Percentiles rank a stretch among this genome's conserved stretches.
Evolutionary conservation across 2,329 filamentous ascomycete genomes (phyloP).

Genomic region (Fonsecaea nubica): DNA sequence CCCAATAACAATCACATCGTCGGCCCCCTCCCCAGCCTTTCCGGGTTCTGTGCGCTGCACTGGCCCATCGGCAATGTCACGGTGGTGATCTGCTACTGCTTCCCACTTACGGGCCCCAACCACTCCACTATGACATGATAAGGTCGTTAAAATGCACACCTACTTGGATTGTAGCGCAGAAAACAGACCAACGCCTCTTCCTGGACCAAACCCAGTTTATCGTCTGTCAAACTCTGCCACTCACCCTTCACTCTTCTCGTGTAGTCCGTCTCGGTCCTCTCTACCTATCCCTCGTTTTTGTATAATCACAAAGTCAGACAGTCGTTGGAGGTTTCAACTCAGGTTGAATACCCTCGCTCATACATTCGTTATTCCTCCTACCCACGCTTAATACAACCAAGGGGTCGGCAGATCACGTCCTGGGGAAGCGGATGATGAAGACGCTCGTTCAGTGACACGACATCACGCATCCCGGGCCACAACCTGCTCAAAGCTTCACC

Average conservation of each 20-base stretch:
- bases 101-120: slow-evolving; percentile 9
- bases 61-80: slow-evolving; percentile 9
- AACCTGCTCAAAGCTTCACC: slow-evolving; percentile 17
- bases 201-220: slow-evolving; percentile 1
- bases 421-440: slow-evolving; percentile 4
- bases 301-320: slow-evolving; percentile 10
- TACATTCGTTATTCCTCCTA: slow-evolving; percentile 7
- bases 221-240: slow-evolving; percentile 5
- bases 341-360: slow-evolving; percentile 4
- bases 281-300: slow-evolving; percentile 4
- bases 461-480: slow-evolving; percentile 5
- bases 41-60: not conserved
- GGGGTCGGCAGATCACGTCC: not conserved
- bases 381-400: not conserved
- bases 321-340: slow-evolving; percentile 3
- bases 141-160: slow-evolving; percentile 10
- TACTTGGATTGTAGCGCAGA: not conserved
- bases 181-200: slow-evolving; percentile 14
- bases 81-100: slow-evolving; percentile 17
- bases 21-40: slow-evolving; percentile 18
- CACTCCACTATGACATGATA: slow-evolving; percentile 25
- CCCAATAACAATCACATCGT: slow-evolving; percentile 1
- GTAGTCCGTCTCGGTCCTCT: not conserved
- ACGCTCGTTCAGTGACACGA: slow-evolving; percentile 14
- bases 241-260: slow-evolving; percentile 3